These are phyloP conservation scores for Suhomyces xylopsoci DNA, from an alignment of 805 yeast species.

Conservation along the genomic window DNA sequence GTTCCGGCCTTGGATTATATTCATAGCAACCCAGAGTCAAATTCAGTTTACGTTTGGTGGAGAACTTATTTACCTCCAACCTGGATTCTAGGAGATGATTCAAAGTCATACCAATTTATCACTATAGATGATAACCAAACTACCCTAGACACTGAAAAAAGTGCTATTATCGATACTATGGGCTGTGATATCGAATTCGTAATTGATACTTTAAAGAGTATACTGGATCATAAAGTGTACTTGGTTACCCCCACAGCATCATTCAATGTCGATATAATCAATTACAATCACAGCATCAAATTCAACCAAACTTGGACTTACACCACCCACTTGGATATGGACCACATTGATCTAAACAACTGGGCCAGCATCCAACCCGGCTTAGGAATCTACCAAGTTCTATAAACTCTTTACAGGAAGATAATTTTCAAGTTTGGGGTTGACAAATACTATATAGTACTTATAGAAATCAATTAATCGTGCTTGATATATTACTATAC, in stretches of 20 bases:
- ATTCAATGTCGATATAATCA: constrained; percentile 11
- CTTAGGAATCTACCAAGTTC: constrained; percentile 47
- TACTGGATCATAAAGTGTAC: constrained; percentile 12
- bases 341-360: constrained; percentile 60
- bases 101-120: constrained; percentile 12
- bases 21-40: constrained; percentile 6
- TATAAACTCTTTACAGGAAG: too few relatives aligned
- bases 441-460: constrained; percentile 36
- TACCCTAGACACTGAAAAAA: constrained; percentile 4
- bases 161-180: constrained; percentile 45
- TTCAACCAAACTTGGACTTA: constrained; percentile 28
- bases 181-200: constrained; percentile 37
- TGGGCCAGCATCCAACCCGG: constrained; percentile 58
- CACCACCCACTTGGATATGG: constrained; percentile 62
- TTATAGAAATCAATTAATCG: constrained; percentile 96
- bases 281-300: constrained; percentile 10
- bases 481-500: constrained; percentile 55
- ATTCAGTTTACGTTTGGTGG: constrained; percentile 76
- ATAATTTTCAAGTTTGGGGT: too few relatives aligned
- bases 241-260: constrained; percentile 44
- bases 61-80: constrained; percentile 91
- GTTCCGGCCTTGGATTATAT: constrained; percentile 57
- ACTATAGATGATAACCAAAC: constrained; percentile 12
- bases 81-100: constrained; percentile 56
- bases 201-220: constrained; percentile 12